Base-by-base conservation (phyloP, 1,284 basidiomycete genomes). In the Rhodotorula sp. region DNA sequence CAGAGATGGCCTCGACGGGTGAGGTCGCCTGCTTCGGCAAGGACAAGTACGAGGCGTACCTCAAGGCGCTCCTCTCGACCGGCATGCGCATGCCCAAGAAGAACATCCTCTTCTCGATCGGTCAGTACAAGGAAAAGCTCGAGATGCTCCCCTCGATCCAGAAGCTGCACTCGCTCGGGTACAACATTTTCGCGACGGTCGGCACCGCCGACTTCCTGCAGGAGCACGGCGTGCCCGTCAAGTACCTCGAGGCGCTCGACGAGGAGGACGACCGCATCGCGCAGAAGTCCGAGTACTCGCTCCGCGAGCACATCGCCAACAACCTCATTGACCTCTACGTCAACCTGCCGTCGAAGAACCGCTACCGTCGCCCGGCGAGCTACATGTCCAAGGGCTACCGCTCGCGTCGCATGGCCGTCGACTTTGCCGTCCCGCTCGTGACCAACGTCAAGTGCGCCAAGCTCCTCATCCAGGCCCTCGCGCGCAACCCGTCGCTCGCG, bases 361-460 rank as follows among this genome's bases (percentile, higher is more conserved):
- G 95, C 81, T 99, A 94, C 83, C 91, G 97, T 74, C 91, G 97
- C 59, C 96, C 96, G 14, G 95, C 94, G 21, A 96, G 91, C 82
- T 99, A 98, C 82, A 89, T 93, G 67, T 97, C 93, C 81, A 96
- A 97, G 82, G 97, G 96, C 17, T 99, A 99, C 83, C 89, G 89
- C 74, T 96, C 94, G 46, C 91, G 97, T 81, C 91, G 96, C 76
- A 95, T 98, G 91, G 96, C 97, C n/a, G 96, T 99, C 75, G 96
- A 99, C 83, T 97, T 96, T 80, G 95, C 94, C 48, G 90, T 99
- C 52, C 96, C 97, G 0, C 86, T 99, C 66, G 94, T 99, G 81
- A 99, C 96, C 70, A 99, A 99, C 81, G 91, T 99, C 84, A 99
- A 99, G 86, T 95, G 94, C 81, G 97, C 97, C 74, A 99, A 99